Conservation (phyloP, 2,329 filamentous ascomycete species). For the Macrophomina tecta region DNA sequence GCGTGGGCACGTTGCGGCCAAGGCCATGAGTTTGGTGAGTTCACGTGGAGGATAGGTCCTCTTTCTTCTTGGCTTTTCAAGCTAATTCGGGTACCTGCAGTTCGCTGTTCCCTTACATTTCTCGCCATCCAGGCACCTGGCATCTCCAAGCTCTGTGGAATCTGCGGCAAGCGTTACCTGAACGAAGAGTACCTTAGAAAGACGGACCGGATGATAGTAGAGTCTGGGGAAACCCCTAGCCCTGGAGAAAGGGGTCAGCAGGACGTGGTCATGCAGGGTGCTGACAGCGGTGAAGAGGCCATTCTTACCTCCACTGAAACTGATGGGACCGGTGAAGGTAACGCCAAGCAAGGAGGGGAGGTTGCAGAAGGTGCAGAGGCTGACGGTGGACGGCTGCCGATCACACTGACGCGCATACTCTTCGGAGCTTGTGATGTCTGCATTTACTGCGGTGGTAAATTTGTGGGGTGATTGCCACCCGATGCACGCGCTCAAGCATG, state of each 20-base stretch:
- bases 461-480: slow-evolving; percentile 32
- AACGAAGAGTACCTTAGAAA: slow-evolving; percentile 48
- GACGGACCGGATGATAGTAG: slow-evolving; percentile 11
- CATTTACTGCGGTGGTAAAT: slow-evolving; percentile 47
- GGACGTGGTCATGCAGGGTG: slow-evolving; percentile 12
- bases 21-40: slow-evolving; percentile 59
- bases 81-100: slow-evolving; percentile 36
- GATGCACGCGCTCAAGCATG: background rate
- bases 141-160: slow-evolving; percentile 59
- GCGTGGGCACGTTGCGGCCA: slow-evolving; percentile 55
- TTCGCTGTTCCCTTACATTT: slow-evolving; percentile 61
- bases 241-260: background rate
- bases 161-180: slow-evolving; percentile 58
- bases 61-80: slow-evolving; percentile 1
- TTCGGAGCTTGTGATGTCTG: slow-evolving; percentile 46
- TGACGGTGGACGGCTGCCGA: background rate
- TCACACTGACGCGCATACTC: slow-evolving; percentile 39
- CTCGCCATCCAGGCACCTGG: slow-evolving; percentile 61
- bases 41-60: slow-evolving; percentile 5
- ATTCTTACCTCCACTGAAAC: slow-evolving; percentile 18
- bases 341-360: slow-evolving; percentile 21
- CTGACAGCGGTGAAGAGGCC: slow-evolving; percentile 12
- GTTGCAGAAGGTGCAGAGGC: background rate
- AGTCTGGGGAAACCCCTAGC: background rate
- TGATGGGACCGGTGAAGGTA: slow-evolving; percentile 3